Conservation (phyloP, 1,139 yeast genomes). For the Blastobotrys serpentis region DNA sequence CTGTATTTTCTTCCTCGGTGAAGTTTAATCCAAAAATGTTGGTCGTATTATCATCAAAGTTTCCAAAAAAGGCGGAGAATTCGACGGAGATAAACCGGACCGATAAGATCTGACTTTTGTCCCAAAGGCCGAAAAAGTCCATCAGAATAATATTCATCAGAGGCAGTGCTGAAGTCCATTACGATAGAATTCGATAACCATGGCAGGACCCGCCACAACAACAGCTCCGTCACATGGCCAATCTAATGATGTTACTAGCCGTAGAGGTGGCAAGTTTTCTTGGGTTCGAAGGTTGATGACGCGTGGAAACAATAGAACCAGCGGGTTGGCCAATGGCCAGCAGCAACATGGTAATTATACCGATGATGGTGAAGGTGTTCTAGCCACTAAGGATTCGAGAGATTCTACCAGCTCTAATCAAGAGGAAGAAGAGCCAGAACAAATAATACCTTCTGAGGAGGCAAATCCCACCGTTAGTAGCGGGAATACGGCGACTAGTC, state of each 20-base stretch:
- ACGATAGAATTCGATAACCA: constrained; percentile 2
- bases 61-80: no score
- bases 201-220: constrained; percentile 12
- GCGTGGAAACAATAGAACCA: constrained; percentile 9
- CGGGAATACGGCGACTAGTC: constrained; percentile 6
- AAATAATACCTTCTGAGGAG: no score
- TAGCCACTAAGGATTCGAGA: not conserved
- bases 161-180: not conserved
- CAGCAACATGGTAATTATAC: constrained; percentile 2
- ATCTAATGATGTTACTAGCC: not conserved
- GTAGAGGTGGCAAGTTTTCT: constrained; percentile 23
- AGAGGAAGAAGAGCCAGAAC: not conserved
- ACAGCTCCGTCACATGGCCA: constrained; percentile 3
- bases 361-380: not conserved
- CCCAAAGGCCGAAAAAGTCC: not conserved
- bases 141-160: not conserved
- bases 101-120: not conserved
- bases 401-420: not conserved
- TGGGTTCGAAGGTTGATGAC: constrained; percentile 27
- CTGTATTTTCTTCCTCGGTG: no score
- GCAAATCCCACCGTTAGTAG: not conserved
- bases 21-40: no score
- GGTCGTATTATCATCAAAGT: no score
- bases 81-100: no score
- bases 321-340: constrained; percentile 5